A percentile compares a stretch with the other conserved stretches of the same genome.
Conservation (phyloP, 1,284 basidiomycete genomes). For the Rhodotorula sp. region DNA sequence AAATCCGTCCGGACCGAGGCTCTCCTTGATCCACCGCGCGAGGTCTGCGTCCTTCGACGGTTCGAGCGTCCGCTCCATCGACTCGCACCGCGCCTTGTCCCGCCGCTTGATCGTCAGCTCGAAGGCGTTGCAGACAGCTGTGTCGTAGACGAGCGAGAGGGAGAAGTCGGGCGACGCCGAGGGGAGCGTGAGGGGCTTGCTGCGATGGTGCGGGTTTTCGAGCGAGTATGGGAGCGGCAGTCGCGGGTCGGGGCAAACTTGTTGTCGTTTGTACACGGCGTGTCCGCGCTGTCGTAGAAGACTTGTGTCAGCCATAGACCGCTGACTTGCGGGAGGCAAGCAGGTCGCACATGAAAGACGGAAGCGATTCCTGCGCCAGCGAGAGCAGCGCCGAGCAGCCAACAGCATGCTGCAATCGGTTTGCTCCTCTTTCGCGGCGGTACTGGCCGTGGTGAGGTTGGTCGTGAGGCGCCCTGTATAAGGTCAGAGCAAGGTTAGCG, state of each 20-base stretch:
- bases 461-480: no score
- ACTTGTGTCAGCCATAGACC: no score
- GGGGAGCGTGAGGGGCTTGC: conserved; percentile 1
- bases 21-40: background rate
- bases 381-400: no score
- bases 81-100: background rate
- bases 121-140: conserved; percentile 21
- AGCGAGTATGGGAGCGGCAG: background rate
- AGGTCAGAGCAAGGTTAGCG: no score
- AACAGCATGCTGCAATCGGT: no score
- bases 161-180: conserved; percentile 9
- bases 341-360: no score
- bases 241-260: conserved; percentile 4
- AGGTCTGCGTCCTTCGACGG: background rate
- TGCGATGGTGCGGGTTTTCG: background rate
- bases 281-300: no score
- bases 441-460: no score
- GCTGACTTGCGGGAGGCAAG: no score
- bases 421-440: no score
- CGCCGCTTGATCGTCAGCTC: conserved; percentile 6
- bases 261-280: background rate
- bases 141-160: conserved; percentile 15
- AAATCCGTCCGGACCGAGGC: conserved; percentile 6
- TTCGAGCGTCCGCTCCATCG: background rate
- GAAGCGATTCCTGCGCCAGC: no score